phyloP scores from a whole-genome alignment of 164 flowering plant species.

The Vitis riparia region DNA sequence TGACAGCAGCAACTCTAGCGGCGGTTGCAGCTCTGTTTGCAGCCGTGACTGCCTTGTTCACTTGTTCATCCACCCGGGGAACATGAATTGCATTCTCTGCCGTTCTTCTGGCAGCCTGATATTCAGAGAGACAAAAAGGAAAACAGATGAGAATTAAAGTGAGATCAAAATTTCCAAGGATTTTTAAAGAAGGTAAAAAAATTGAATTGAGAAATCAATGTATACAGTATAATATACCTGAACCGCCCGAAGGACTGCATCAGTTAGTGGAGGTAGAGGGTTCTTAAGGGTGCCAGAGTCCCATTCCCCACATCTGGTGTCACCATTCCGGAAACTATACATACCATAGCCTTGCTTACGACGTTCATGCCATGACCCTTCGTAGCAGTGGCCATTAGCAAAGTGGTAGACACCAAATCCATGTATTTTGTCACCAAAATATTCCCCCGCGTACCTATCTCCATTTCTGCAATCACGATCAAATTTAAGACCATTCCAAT shows the following conservation, averaged over 20 bases:
- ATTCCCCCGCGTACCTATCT: conserved; percentile 91
- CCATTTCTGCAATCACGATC: conserved; percentile 62
- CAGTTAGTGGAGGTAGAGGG: conserved; percentile 48
- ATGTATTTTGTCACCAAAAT: conserved; percentile 93
- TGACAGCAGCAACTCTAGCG: conserved; percentile 91
- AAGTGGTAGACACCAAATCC: conserved; percentile 97
- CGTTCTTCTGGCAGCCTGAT: conserved; percentile 80
- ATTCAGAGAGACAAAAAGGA: background rate
- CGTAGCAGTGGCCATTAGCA: conserved; percentile 90
- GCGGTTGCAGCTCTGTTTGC: conserved; percentile 95
- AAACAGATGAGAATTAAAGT: background rate
- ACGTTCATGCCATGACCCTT: conserved; percentile 99
- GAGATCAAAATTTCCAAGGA: background rate
- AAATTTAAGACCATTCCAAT: background rate
- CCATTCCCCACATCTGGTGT: conserved; percentile 84
- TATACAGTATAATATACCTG: conserved; percentile 47
- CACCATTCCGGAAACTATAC: conserved; percentile 86
- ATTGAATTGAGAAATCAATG: background rate
- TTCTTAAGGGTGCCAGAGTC: conserved; percentile 62
- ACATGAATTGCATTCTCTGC: conserved; percentile 72
- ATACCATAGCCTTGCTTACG: conserved; percentile 88
- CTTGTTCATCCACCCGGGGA: conserved; percentile 72
- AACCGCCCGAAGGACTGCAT: conserved; percentile 65
- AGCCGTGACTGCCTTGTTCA: conserved; percentile 70
- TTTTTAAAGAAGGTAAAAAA: too few species aligned